phyloP scores from a whole-genome alignment of 1,284 basidiomycete genomes.

The Porphyrellus sp. region DNA sequence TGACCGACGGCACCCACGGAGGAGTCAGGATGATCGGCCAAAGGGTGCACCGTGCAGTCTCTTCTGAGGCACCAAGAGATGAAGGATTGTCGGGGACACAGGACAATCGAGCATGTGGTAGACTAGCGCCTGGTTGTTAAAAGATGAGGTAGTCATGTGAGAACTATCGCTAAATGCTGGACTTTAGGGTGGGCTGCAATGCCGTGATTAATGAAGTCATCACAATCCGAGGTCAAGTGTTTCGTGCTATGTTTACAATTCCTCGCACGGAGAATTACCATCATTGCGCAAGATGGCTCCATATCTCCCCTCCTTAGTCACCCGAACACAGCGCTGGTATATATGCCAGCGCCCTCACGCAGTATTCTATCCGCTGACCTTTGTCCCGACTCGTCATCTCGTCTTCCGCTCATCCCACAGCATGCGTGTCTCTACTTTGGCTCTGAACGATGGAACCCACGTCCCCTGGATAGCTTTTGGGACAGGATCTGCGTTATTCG shows the following conservation, averaged over 20 bases:
- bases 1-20: slow-evolving; percentile 54
- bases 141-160: slow-evolving; percentile 44
- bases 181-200: slow-evolving; percentile 45
- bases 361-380: neutral
- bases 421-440: slow-evolving; percentile 42
- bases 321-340: slow-evolving; percentile 8
- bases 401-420: slow-evolving; percentile 5
- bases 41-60: slow-evolving; percentile 50
- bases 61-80: slow-evolving; percentile 57
- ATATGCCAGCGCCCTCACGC: slow-evolving; percentile 6
- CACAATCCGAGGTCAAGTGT: too few species aligned
- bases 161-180: neutral
- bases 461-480: slow-evolving; percentile 69
- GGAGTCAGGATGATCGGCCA: slow-evolving; percentile 53
- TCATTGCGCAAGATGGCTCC: slow-evolving; percentile 1
- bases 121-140: slow-evolving; percentile 59
- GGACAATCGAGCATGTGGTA: slow-evolving; percentile 58
- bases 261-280: neutral
- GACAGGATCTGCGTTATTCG: slow-evolving; percentile 60
- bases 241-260: too few species aligned
- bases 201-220: neutral
- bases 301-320: slow-evolving; percentile 8
- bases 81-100: slow-evolving; percentile 42
- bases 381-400: slow-evolving; percentile 18
- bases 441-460: slow-evolving; percentile 56